These are phyloP conservation scores for Penicillium fimorum DNA, from an alignment of 495 filamentous ascomycete species.

Conservation along the genomic window DNA sequence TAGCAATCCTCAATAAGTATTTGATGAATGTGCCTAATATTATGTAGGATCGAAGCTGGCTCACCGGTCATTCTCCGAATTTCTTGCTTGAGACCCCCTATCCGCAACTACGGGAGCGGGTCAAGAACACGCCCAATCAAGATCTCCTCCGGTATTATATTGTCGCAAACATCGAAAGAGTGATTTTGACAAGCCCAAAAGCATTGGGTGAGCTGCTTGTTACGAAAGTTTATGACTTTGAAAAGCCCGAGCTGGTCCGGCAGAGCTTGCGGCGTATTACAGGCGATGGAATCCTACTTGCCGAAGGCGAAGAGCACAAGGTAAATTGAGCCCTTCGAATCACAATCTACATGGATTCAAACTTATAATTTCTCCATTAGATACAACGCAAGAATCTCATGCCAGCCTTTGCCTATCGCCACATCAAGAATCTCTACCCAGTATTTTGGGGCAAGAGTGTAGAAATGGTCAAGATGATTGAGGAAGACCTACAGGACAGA, in stretches of 20 bases:
- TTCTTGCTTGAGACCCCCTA: constrained; percentile 50
- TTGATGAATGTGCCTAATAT: not conserved
- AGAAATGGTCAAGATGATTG: constrained; percentile 47
- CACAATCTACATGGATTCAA: not conserved
- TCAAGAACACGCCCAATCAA: constrained; percentile 68
- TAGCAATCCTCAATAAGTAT: not conserved
- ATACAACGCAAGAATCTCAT: constrained; percentile 73
- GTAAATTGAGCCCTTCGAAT: constrained; percentile 20
- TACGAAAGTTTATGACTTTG: constrained; percentile 73
- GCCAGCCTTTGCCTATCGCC: constrained; percentile 82
- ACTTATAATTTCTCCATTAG: constrained; percentile 14
- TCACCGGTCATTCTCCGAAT: constrained; percentile 32
- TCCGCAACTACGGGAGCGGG: constrained; percentile 58
- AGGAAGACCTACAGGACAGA: constrained; percentile 30
- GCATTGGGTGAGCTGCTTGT: constrained; percentile 63
- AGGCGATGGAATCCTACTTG: constrained; percentile 74
- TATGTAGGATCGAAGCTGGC: constrained; percentile 35
- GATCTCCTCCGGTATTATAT: constrained; percentile 73
- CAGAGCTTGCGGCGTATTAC: constrained; percentile 60
- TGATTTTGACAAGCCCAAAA: constrained; percentile 65
- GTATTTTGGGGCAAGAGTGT: constrained; percentile 74
- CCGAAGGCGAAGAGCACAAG: constrained; percentile 85
- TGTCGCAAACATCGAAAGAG: constrained; percentile 66
- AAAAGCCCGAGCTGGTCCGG: constrained; percentile 63
- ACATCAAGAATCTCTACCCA: constrained; percentile 83